Base-by-base conservation (phyloP, 352 stramenopile species). In the Globisporangium iwayamae region DNA sequence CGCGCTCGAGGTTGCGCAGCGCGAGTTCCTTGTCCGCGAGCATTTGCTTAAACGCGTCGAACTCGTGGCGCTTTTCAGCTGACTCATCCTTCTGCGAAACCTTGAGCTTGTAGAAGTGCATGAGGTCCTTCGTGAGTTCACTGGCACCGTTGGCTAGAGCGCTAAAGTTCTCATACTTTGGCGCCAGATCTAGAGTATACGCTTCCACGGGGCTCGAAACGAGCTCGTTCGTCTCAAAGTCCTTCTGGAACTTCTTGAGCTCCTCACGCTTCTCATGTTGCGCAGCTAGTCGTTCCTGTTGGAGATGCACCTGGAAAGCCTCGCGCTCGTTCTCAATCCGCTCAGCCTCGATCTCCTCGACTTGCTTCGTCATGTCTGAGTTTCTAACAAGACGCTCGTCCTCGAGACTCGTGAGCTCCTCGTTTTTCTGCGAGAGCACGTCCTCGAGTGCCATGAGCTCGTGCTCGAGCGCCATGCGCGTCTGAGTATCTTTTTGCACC, bases 211-310 rank as follows among this genome's bases (percentile, higher is more conserved):
- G 64, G 66, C 79, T 90, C 28, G 75, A 88, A 1, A 85, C 73
- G 7, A 91, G 71, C 53, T 87, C 70, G 48, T 81, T 77, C 52
- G 81, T 72, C 68, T 91, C 83, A 32, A 91, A 91, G n/a, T 76
- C 73, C 6, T 65, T 69, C 55, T 90, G 81, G 32, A 81, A 79
- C 16, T 54, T 61, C 59, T 90, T 89, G 18, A 91, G 68, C 14
- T 68, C 58, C 36, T 90, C 79, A 18, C 83, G 81, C 39, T 83
- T 87, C 1, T 57, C 60, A 9, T 78, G 81, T 59, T 90, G 82
- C 41, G 65, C 61, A 3, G 68, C 62, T 0, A 91, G 63, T 32
- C 80, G 78, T 34, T 75, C 63, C 20, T 72, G 76, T 47, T 89
- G 78, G 3, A 87, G 55, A 10, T 73, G 61, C 2, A 91, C 56